phyloP scores from a whole-genome alignment of 1,284 basidiomycete genomes.

The Trametes sp. region DNA sequence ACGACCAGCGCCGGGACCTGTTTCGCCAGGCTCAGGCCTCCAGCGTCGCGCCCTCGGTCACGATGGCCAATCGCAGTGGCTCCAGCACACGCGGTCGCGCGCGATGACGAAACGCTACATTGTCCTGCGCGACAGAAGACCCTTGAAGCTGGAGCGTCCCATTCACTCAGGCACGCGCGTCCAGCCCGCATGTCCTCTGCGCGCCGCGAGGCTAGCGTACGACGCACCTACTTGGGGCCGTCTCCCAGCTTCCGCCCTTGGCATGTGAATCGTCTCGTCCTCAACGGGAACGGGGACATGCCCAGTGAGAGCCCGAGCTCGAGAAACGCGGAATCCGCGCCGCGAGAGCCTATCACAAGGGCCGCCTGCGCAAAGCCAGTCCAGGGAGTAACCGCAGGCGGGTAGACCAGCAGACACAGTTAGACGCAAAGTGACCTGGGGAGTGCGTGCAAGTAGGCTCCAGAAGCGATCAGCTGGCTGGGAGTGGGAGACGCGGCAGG shows the following conservation, averaged over 20 bases:
- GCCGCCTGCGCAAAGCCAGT: not conserved
- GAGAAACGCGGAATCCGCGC: constrained; percentile 12
- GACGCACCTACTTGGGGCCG: constrained; percentile 1
- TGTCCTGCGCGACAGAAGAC: not conserved
- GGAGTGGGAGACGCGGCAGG: not conserved
- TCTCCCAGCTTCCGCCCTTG: not conserved
- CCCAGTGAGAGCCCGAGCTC: not conserved
- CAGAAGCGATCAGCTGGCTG: constrained; percentile 2
- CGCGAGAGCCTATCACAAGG: constrained; percentile 7
- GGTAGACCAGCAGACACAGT: not conserved
- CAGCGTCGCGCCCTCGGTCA: constrained; percentile 6
- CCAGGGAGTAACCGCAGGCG: not conserved
- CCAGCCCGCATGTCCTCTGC: constrained; percentile 4
- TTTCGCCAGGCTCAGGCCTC: not conserved
- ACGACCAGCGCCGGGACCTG: not conserved
- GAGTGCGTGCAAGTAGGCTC: not conserved
- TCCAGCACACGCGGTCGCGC: constrained; percentile 1
- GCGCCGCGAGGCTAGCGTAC: constrained; percentile 21
- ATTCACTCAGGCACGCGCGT: constrained; percentile 8
- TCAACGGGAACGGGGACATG: not conserved
- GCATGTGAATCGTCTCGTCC: not conserved
- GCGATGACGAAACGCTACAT: not conserved
- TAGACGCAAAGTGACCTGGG: too few relatives aligned
- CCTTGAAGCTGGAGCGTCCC: constrained; percentile 3
- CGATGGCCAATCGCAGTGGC: not conserved